Conservation (phyloP, 2,329 filamentous ascomycete species). For the Tolypocladium pustulatum region DNA sequence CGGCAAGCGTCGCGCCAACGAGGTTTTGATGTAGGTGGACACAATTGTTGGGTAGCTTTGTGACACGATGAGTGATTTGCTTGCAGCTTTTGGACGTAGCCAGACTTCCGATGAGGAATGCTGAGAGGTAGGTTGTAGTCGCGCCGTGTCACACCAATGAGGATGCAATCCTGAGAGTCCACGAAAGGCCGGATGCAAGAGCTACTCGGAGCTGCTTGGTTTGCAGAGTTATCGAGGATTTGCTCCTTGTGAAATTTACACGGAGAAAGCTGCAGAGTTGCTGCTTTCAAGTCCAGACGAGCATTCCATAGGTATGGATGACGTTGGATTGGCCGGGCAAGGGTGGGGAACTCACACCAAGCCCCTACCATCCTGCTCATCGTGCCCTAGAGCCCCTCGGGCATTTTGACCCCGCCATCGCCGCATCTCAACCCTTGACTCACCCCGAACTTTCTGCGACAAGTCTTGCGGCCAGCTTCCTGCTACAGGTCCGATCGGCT, state of each 20-base stretch:
- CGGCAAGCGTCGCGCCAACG: background rate
- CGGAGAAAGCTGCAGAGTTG: background rate
- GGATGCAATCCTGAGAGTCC: background rate
- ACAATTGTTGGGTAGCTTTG: background rate
- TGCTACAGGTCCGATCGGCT: background rate
- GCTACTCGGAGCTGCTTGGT: background rate
- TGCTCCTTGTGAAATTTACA: too few relatives aligned
- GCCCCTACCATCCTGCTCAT: background rate
- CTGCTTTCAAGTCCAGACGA: background rate
- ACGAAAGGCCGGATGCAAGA: background rate
- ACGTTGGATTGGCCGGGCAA: background rate
- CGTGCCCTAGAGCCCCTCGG: background rate
- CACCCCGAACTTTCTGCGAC: background rate
- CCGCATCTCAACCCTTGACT: background rate
- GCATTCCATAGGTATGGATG: background rate
- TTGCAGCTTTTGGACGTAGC: background rate
- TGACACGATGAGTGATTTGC: background rate
- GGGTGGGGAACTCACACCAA: background rate
- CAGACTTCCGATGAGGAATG: too few relatives aligned
- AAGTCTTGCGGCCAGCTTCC: background rate
- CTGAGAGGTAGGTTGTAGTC: too few relatives aligned
- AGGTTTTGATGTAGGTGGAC: background rate
- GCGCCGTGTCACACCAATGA: background rate
- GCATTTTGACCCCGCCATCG: background rate
- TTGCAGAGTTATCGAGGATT: background rate